phyloP scores from a whole-genome alignment of 2,329 filamentous ascomycete species.

The Esteya vermicola region DNA sequence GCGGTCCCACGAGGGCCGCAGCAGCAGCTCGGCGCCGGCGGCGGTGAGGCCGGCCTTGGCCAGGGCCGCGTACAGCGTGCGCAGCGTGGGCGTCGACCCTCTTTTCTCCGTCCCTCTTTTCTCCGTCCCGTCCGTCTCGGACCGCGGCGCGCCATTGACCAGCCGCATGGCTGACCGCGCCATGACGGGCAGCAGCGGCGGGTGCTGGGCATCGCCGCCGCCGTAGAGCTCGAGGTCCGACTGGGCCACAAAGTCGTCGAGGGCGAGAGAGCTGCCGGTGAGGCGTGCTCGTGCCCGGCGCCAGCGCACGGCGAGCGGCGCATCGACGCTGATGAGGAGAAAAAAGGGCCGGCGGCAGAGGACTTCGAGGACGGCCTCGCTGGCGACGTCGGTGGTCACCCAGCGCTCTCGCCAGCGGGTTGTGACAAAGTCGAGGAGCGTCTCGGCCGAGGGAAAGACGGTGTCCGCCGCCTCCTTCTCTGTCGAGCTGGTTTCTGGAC shows the following conservation, averaged over 20 bases:
- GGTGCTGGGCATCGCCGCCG: slow-evolving; percentile 18
- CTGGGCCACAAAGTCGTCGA: slow-evolving; percentile 41
- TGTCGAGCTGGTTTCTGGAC: neutral
- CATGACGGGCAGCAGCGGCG: slow-evolving; percentile 62
- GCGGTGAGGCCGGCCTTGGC: slow-evolving; percentile 63
- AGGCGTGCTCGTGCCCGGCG: slow-evolving; percentile 47
- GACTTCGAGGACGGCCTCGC: slow-evolving; percentile 57
- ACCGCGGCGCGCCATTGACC: slow-evolving; percentile 58
- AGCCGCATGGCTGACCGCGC: slow-evolving; percentile 72
- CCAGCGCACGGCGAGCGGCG: slow-evolving; percentile 75
- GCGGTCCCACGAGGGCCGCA: slow-evolving; percentile 86
- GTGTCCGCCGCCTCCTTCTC: neutral
- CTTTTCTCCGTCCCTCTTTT: neutral
- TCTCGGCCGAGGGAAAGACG: slow-evolving; percentile 44
- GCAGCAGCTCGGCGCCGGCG: slow-evolving; percentile 40
- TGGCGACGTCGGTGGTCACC: slow-evolving; percentile 73
- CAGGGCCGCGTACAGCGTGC: slow-evolving; percentile 55
- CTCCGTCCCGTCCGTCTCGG: neutral
- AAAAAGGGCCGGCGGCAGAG: slow-evolving; percentile 79
- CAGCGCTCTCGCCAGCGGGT: slow-evolving; percentile 69
- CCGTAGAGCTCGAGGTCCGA: slow-evolving; percentile 68
- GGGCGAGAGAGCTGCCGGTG: slow-evolving; percentile 7
- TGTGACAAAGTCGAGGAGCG: slow-evolving; percentile 70
- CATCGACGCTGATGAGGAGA: slow-evolving; percentile 81
- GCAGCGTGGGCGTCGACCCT: neutral